Conservation (phyloP, 2,329 filamentous ascomycete genomes). For the Fusarium fracticaudum region DNA sequence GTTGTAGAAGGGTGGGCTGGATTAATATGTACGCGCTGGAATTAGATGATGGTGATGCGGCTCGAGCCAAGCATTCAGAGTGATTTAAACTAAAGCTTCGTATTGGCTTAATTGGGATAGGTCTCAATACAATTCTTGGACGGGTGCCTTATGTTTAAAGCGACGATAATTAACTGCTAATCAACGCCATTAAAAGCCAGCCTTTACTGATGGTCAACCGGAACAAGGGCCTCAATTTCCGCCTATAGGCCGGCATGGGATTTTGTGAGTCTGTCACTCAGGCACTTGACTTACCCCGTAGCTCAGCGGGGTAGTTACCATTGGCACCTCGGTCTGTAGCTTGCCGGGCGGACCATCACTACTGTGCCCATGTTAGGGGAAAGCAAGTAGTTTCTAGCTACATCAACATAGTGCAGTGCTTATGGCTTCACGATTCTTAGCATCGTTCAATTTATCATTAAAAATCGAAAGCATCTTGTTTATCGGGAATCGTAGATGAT, state of each 20-base stretch:
- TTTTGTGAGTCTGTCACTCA: background rate
- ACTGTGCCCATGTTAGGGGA: background rate
- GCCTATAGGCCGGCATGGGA: background rate
- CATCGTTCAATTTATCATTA: too few relatives aligned
- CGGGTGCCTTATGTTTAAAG: too few relatives aligned
- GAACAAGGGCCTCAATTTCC: background rate
- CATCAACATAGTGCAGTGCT: background rate
- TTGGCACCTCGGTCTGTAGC: background rate
- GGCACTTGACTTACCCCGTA: background rate
- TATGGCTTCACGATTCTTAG: too few relatives aligned
- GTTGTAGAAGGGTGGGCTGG: background rate
- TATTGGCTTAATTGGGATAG: background rate
- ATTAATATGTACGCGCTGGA: background rate
- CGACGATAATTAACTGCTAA: background rate
- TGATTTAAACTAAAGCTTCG: background rate
- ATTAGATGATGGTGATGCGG: background rate
- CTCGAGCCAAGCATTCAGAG: background rate
- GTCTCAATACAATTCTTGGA: background rate
- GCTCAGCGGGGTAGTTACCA: background rate
- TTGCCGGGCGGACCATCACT: too few relatives aligned
- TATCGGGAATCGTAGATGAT: too few relatives aligned
- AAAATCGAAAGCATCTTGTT: too few relatives aligned
- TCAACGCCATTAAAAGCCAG: background rate
- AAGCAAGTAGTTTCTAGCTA: background rate
- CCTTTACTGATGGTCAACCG: background rate